Evolutionary conservation across 78 protist genomes (phyloP), one percentile per base, ranked within the genome.

Genomic region (Chrysochromulina tobinii): DNA sequence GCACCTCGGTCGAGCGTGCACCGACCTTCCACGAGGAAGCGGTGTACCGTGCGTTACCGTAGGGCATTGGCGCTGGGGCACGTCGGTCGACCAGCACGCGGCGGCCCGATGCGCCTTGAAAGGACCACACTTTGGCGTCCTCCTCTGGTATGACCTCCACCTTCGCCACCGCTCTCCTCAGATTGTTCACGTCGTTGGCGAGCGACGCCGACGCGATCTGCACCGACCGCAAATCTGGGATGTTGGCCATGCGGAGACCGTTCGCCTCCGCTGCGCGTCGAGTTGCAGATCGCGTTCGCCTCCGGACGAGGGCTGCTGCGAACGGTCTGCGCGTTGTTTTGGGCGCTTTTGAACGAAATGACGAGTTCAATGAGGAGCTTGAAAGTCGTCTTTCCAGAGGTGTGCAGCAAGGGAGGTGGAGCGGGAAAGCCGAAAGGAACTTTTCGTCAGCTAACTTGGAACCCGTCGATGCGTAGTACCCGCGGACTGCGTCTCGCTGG

Each of bases 1-100:
- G 6, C n/a, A 72, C 53, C 54, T 72, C 81, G 17, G 81, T 72
- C 12, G 81, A 23, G 14, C 81, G 81, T 53, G 3, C 38, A 11
- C 81, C 81, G 54, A 72, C 53, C 81, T 72, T 72, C 81, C 81
- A 72, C 53, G 53, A n/a, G 15, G 53, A n/a, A 15, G 81, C 81
- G 8, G 53, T 27, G 53, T 14, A 72, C 17, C 25, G 20, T 14
- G 53, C n/a, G 17, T 72, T 72, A 4, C 9, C 27, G 8, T 3
- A 3, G 27, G 8, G 72, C 4, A 20, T 8, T 20, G 15, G 8
- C 14, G 27, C 27, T 66, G 72, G 72, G 8, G 72, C 27, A 4
- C 72, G 72, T 20, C 17, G 8, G 23, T 66, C 72, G 8, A 66
- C 72, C 8, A 66, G 14, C 72, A 66, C 72, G n/a, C 23, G 14